These are phyloP conservation scores for Agapanthus africanus DNA, from an alignment of 106 monocot genomes.

Conservation along the genomic window DNA sequence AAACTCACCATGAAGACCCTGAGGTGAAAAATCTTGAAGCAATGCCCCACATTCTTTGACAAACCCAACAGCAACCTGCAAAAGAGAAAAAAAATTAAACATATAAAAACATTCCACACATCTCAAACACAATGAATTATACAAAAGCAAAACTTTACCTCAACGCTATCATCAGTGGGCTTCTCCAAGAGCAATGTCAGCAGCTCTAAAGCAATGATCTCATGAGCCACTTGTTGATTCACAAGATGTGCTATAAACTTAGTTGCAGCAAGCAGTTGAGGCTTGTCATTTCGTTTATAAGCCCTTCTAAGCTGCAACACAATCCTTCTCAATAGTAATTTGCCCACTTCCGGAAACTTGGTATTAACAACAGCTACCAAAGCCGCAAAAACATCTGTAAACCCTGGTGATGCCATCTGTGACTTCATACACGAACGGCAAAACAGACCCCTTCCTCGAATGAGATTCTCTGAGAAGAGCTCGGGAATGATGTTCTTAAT, in stretches of 20 bases:
- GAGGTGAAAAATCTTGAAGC: conserved; percentile 82
- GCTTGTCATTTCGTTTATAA: conserved; percentile 92
- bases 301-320: conserved; percentile 84
- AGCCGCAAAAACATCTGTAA: conserved; percentile 88
- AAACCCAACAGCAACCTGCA: conserved; percentile 94
- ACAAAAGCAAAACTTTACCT: conserved; percentile 33
- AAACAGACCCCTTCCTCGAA: conserved; percentile 79
- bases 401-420: conserved; percentile 92
- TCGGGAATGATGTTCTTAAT: conserved; percentile 95
- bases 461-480: conserved; percentile 86
- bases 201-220: conserved; percentile 80
- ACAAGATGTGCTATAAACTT: conserved; percentile 96
- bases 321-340: conserved; percentile 68
- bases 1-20: conserved; percentile 76
- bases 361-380: conserved; percentile 93
- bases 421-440: conserved; percentile 95
- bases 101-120: not conserved
- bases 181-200: conserved; percentile 81
- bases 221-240: conserved; percentile 92
- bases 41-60: conserved; percentile 92
- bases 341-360: conserved; percentile 84
- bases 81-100: not conserved
- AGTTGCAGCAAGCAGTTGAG: conserved; percentile 85
- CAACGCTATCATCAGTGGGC: conserved; percentile 94
- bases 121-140: not conserved